A percentile compares a stretch with the other conserved stretches of the same genome.
phyloP scores from a whole-genome alignment of 306 rosid genomes.

The Bauhinia variegata region DNA sequence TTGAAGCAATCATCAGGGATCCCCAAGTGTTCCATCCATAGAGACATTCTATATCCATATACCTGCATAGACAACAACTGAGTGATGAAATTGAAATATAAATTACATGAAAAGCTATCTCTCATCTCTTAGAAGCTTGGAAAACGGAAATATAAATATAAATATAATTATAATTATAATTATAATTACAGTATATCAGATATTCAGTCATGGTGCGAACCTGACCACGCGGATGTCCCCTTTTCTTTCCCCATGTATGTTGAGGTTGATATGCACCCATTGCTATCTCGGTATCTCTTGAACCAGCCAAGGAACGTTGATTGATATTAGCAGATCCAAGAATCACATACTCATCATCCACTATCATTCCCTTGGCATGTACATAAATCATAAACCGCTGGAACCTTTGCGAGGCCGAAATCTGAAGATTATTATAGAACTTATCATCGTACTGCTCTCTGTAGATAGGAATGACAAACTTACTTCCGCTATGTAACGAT shows the following conservation, averaged over 20 bases:
- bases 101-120: background rate
- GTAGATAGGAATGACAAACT: too few relatives aligned
- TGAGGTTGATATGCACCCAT: constrained; percentile 93
- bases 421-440: constrained; percentile 47
- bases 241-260: constrained; percentile 72
- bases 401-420: constrained; percentile 70
- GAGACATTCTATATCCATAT: constrained; percentile 91
- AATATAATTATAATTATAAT: too few relatives aligned
- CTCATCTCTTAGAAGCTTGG: background rate
- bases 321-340: constrained; percentile 90
- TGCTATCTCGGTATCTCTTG: constrained; percentile 94
- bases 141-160: background rate
- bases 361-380: constrained; percentile 90
- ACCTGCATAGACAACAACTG: constrained; percentile 41
- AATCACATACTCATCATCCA: constrained; percentile 84
- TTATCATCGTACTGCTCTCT: background rate
- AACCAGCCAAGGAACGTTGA: constrained; percentile 86
- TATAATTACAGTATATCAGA: background rate
- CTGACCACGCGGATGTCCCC: constrained; percentile 90
- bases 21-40: constrained; percentile 91
- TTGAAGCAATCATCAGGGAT: constrained; percentile 54
- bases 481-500: too few relatives aligned
- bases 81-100: background rate
- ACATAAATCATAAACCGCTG: constrained; percentile 83
- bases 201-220: constrained; percentile 42